Evolutionary conservation across 148 eudicot species (phyloP).

Genomic region (Vaccinium macrocarpon): DNA sequence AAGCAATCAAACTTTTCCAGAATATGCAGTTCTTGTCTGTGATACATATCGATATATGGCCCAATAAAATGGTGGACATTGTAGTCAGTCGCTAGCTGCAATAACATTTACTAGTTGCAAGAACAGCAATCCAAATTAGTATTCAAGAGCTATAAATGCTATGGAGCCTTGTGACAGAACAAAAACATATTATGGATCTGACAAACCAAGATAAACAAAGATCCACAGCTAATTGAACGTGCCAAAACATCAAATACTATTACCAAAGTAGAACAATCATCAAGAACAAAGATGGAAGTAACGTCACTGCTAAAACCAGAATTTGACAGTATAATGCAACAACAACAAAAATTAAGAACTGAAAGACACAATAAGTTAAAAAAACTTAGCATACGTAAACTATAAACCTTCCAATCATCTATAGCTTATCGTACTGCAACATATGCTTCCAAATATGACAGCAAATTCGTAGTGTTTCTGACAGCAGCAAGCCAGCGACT

Average conservation of each 20-base stretch:
- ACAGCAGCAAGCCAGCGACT: too few relatives aligned
- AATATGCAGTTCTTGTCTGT: neutral
- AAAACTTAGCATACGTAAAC: neutral
- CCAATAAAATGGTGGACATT: neutral
- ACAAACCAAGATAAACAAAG: neutral
- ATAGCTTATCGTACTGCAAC: too few relatives aligned
- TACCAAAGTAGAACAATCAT: neutral
- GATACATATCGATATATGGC: neutral
- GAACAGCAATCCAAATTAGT: neutral
- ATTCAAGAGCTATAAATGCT: neutral
- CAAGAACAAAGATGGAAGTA: neutral
- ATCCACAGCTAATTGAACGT: neutral
- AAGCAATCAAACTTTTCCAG: neutral
- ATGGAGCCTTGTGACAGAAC: neutral
- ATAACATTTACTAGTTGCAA: neutral
- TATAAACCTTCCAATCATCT: too few relatives aligned
- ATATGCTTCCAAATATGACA: too few relatives aligned
- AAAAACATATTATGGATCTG: neutral
- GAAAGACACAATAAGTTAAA: neutral
- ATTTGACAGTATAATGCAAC: neutral
- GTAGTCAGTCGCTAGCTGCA: slow-evolving; percentile 4
- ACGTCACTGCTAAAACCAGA: neutral
- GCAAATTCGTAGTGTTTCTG: too few relatives aligned
- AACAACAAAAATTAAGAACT: neutral
- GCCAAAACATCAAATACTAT: neutral